Percentiles rank a stretch among this genome's conserved stretches.
Evolutionary conservation across 805 yeast species (phyloP).

Genomic region (Clavispora carvajalis): DNA sequence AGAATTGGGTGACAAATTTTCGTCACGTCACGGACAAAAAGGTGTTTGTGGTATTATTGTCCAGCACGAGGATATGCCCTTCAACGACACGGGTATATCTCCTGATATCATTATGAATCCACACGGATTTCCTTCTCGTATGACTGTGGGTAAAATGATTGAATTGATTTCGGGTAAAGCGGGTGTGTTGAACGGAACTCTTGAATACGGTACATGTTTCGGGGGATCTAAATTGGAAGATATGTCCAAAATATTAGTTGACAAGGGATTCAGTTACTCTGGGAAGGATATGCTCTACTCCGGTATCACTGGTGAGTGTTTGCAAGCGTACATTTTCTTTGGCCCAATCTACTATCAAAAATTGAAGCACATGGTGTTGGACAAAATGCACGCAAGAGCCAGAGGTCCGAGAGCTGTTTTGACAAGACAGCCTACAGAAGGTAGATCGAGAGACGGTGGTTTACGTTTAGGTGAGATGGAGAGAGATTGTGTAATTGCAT

Average conservation of each 20-base stretch:
- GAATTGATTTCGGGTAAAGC: constrained; percentile 96
- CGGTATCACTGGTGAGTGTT: constrained; percentile 95
- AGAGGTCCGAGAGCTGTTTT: constrained; percentile 98
- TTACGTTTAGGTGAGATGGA: constrained; percentile 99
- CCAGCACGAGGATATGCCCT: constrained; percentile 94
- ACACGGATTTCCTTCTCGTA: constrained; percentile 99
- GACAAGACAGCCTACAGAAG: constrained; percentile 98
- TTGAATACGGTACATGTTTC: constrained; percentile 96
- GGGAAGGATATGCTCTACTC: constrained; percentile 98
- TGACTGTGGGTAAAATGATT: constrained; percentile 99
- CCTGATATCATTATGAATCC: constrained; percentile 99
- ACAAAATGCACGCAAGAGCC: constrained; percentile 99
- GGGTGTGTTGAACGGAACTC: constrained; percentile 85
- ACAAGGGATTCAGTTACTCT: constrained; percentile 87
- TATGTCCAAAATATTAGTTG: constrained; percentile 85
- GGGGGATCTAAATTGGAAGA: constrained; percentile 97
- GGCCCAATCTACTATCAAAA: constrained; percentile 98
- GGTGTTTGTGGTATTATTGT: constrained; percentile 99
- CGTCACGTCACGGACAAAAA: constrained; percentile 91
- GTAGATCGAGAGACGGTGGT: constrained; percentile 99
- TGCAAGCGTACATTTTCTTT: constrained; percentile 96
- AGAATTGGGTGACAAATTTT: constrained; percentile 94
- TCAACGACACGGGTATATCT: constrained; percentile 82
- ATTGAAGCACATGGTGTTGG: constrained; percentile 97
- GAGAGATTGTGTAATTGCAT: constrained; percentile 98